Evolutionary conservation across 768 basidiomycete species (phyloP), one percentile per base, ranked within the genome.

Genomic region (Podaxis pistillaris): DNA sequence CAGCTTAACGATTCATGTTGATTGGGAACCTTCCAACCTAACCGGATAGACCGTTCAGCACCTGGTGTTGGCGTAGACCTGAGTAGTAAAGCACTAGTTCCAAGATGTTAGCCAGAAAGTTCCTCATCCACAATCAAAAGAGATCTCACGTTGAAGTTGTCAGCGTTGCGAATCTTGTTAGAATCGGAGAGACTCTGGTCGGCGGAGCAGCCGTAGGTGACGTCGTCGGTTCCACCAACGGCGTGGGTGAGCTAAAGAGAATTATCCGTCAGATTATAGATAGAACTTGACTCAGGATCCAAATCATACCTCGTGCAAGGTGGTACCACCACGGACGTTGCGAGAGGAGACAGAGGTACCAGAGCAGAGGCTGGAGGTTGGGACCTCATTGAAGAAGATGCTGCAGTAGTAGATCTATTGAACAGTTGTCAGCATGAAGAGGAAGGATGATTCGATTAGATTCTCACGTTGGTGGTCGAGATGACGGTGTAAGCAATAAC

Each of bases 401-500:
- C 68, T 69, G 73, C 81, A 82, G 71, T 66, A 80, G 73, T 81
- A 81, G 68, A 83, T 78, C 78, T 79, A 62, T 8, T 41, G 15
- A 44, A 24, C 11, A 13, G 30, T n/a, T 9, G 17, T 55, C 30
- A 62, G 44, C 13, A n/a, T 19, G 41, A 22, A 30, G 17, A 46
- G 17, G 44, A 46, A 46, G 15, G 44, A 7, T 17, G n/a, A n/a
- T n/a, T n/a, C 15, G 4, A 44, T 19, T 40, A 11, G 19, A 24
- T n/a, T 15, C 73, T 44, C 46, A 78, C 76, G 69, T 81, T 78
- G 63, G 78, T 81, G n/a, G 79, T 76, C n/a, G 78, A 58, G 49
- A 72, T 76, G 60, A 76, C 68, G 24, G 79, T 81, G 72, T 83
- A 81, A 3, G 79, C 80, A 58, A 81, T 78, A 56, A 80, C 76